Conservation (phyloP, 116 monocot species). For the Zostera marina region DNA sequence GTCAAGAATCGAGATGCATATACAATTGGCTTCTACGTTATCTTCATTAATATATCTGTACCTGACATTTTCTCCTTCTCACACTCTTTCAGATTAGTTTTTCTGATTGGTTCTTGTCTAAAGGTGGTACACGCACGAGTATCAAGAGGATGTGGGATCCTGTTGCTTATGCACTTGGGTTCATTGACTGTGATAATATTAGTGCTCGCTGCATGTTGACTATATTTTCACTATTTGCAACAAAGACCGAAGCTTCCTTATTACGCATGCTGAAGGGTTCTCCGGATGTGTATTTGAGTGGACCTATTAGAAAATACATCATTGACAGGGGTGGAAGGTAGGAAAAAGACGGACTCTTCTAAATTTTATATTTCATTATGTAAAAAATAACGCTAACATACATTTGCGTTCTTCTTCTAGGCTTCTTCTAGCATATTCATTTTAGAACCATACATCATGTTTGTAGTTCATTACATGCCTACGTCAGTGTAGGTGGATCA, state of each 20-base stretch:
- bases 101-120: slow-evolving; percentile 94
- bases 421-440: too few relatives aligned
- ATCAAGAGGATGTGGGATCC: slow-evolving; percentile 98
- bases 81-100: slow-evolving; percentile 63
- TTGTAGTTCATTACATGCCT: too few relatives aligned
- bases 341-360: slow-evolving; percentile 1
- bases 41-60: neutral
- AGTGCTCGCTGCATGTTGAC: slow-evolving; percentile 99
- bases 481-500: too few relatives aligned
- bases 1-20: neutral
- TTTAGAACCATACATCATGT: too few relatives aligned
- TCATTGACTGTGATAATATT: slow-evolving; percentile 96
- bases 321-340: slow-evolving; percentile 88
- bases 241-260: slow-evolving; percentile 95
- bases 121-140: slow-evolving; percentile 92
- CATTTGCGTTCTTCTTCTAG: too few relatives aligned
- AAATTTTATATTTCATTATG: neutral
- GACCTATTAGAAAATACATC: slow-evolving; percentile 93
- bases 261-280: slow-evolving; percentile 97
- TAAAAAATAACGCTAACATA: too few relatives aligned
- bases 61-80: neutral
- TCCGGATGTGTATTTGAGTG: slow-evolving; percentile 84
- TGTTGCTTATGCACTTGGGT: slow-evolving; percentile 97
- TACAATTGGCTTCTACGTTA: too few relatives aligned
- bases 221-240: slow-evolving; percentile 89